Conservation (phyloP, 2,329 filamentous ascomycete species). For the Neopestalotiopsis clavispora region DNA sequence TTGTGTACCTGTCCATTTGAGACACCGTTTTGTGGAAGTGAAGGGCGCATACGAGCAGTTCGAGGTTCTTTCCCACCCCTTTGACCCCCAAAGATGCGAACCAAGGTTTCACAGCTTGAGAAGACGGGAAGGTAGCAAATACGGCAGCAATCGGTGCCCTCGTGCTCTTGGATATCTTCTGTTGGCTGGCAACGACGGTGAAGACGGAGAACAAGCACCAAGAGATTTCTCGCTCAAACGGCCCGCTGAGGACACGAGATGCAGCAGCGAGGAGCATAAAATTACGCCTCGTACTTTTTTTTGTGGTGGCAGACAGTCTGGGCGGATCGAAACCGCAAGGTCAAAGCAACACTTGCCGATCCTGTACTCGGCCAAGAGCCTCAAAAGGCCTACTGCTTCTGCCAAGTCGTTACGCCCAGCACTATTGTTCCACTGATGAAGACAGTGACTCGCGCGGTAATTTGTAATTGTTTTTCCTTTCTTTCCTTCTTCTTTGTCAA, state of each 20-base stretch:
- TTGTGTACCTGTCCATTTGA: background rate
- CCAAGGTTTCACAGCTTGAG: background rate
- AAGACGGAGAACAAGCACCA: background rate
- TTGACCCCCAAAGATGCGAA: background rate
- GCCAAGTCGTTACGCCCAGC: constrained; percentile 26
- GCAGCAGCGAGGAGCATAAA: background rate
- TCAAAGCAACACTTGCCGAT: constrained; percentile 24
- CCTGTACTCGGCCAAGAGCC: constrained; percentile 31
- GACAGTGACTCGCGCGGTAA: constrained; percentile 20
- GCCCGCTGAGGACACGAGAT: background rate
- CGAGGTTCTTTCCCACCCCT: background rate
- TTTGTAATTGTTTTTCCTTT: constrained; percentile 20
- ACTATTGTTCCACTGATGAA: constrained; percentile 22
- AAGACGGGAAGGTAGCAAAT: background rate
- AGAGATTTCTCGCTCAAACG: background rate
- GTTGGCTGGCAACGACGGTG: background rate
- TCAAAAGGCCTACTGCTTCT: constrained; percentile 31
- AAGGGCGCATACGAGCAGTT: background rate
- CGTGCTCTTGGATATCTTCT: background rate
- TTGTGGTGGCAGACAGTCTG: background rate
- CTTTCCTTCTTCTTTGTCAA: background rate
- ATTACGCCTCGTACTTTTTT: background rate
- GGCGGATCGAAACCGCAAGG: background rate
- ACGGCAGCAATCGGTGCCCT: background rate
- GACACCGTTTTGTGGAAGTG: background rate